Evolutionary conservation across 768 basidiomycete species (phyloP).

Genomic region (Lactarius pseudohatsudake): DNA sequence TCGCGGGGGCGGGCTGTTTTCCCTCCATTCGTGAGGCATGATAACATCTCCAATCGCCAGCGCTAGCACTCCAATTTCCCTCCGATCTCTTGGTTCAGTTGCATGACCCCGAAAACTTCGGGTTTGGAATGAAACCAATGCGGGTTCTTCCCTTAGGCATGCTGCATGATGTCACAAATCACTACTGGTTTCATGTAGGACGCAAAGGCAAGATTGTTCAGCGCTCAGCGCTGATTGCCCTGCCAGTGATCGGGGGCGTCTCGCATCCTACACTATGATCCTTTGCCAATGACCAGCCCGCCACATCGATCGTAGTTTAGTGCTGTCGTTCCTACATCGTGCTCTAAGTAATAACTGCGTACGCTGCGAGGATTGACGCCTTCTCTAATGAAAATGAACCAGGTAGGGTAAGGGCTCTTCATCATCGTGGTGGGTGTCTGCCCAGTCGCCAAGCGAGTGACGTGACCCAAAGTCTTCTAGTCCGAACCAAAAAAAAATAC

Average conservation of each 20-base stretch:
- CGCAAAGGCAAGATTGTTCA: neutral
- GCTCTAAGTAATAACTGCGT: neutral
- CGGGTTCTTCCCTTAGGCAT: neutral
- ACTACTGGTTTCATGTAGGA: neutral
- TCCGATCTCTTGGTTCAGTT: neutral
- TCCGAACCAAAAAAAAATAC: conserved; percentile 12
- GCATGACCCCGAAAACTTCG: neutral
- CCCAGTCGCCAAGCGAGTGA: neutral
- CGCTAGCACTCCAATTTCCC: neutral
- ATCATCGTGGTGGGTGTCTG: neutral
- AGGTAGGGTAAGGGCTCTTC: neutral
- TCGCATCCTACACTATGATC: neutral
- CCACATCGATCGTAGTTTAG: neutral
- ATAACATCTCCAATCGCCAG: neutral
- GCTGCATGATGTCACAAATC: neutral
- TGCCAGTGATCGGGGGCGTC: neutral
- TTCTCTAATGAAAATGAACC: neutral
- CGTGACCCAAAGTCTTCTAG: neutral
- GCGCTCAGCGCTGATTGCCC: neutral
- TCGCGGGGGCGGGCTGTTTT: neutral
- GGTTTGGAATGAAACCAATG: neutral
- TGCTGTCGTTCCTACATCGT: neutral
- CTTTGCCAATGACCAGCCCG: too few relatives aligned
- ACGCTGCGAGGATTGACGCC: neutral
- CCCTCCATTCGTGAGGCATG: neutral